Evolutionary conservation across 2,329 filamentous ascomycete genomes (phyloP).

Genomic region (Sclerotinia borealis): DNA sequence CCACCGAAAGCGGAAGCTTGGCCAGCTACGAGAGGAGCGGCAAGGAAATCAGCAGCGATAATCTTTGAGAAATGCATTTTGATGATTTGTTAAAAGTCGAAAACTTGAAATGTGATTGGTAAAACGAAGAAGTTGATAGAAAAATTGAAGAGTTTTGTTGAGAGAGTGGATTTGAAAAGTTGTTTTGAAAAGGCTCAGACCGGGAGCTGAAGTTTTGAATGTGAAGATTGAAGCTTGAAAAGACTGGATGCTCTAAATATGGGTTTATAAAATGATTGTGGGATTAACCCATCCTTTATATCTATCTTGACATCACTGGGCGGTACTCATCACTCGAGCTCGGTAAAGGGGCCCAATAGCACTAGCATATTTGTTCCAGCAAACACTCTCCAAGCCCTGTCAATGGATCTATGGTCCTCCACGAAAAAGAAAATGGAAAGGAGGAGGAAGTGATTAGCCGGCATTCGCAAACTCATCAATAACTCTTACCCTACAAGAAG

Average conservation of each 20-base stretch:
- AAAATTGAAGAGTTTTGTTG: neutral
- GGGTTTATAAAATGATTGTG: neutral
- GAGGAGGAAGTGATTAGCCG: neutral
- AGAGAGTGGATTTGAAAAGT: constrained; percentile 6
- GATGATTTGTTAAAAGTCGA: neutral
- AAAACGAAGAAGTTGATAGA: neutral
- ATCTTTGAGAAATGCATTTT: constrained; percentile 8
- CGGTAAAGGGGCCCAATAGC: neutral
- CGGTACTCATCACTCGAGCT: neutral
- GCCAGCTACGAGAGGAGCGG: neutral
- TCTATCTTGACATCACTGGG: neutral
- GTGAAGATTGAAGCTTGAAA: constrained; percentile 2
- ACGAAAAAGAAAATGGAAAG: neutral
- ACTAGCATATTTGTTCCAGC: neutral
- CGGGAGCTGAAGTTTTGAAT: constrained; percentile 7
- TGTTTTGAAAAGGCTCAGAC: constrained; percentile 6
- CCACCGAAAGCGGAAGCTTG: neutral
- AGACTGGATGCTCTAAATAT: constrained; percentile 10
- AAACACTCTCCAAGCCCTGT: neutral
- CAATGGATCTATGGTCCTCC: neutral
- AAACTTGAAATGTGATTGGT: neutral
- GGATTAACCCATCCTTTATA: neutral
- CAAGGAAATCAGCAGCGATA: constrained; percentile 6
- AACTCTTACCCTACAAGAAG: neutral
- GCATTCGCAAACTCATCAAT: neutral